Evolutionary conservation across 2,329 filamentous ascomycete genomes (phyloP).

Genomic region (Fusarium sp.): DNA sequence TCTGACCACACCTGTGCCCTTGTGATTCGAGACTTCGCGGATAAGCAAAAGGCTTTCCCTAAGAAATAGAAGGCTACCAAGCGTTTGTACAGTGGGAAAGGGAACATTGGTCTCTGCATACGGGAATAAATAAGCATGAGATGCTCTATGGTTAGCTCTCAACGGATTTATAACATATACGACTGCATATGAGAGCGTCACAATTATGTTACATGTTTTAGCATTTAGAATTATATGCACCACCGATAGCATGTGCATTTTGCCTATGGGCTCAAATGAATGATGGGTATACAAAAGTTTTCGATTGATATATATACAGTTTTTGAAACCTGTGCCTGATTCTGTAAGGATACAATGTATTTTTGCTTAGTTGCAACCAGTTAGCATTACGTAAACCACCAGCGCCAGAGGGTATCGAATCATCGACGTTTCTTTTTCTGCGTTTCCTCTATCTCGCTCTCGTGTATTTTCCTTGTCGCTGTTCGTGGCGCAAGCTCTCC

Average conservation of each 20-base stretch:
- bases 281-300: slow-evolving; percentile 8
- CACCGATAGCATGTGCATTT: neutral
- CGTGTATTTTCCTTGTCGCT: slow-evolving; percentile 72
- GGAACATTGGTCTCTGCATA: neutral
- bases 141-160: neutral
- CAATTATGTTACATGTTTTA: neutral
- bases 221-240: neutral
- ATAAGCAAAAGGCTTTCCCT: slow-evolving; percentile 67
- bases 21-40: slow-evolving; percentile 80
- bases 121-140: neutral
- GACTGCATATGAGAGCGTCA: neutral
- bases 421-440: slow-evolving; percentile 2
- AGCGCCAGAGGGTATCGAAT: slow-evolving; percentile 40
- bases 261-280: neutral
- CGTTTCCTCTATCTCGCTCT: slow-evolving; percentile 53
- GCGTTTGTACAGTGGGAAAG: slow-evolving; percentile 8
- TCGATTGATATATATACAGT: slow-evolving; percentile 12
- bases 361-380: neutral
- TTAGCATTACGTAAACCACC: slow-evolving; percentile 25
- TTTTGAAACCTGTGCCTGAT: neutral
- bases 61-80: slow-evolving; percentile 43
- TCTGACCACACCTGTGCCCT: slow-evolving; percentile 86
- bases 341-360: neutral
- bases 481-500: slow-evolving; percentile 82
- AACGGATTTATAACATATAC: neutral